These are phyloP conservation scores for Reutealis trisperma DNA, from an alignment of 345 rosid genomes.

Conservation along the genomic window DNA sequence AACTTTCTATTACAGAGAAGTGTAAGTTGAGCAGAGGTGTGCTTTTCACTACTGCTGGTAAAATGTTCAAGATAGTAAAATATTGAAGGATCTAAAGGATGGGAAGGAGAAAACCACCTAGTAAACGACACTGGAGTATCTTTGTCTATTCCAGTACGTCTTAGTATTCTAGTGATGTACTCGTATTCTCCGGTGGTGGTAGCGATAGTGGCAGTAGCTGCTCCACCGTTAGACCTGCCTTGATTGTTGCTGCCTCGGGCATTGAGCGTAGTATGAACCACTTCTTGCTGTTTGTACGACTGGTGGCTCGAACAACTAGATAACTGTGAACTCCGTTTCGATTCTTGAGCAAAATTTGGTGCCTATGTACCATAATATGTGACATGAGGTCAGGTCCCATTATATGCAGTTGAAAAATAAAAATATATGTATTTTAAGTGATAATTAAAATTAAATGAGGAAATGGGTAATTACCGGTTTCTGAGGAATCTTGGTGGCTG, in stretches of 20 bases:
- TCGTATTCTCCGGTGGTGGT: conserved; percentile 30
- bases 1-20: conserved; percentile 65
- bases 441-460: neutral
- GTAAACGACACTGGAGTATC: conserved; percentile 48
- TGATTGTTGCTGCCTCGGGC: conserved; percentile 27
- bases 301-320: conserved; percentile 60
- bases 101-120: conserved; percentile 65
- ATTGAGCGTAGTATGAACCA: conserved; percentile 20
- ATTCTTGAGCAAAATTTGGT: conserved; percentile 28
- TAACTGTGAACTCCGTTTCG: conserved; percentile 55
- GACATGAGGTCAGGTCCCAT: neutral
- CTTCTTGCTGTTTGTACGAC: conserved; percentile 38
- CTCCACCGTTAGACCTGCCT: conserved; percentile 26
- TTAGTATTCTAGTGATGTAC: conserved; percentile 59
- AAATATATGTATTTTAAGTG: no score
- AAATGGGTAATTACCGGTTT: conserved; percentile 48
- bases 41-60: neutral
- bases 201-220: conserved; percentile 14
- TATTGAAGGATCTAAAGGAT: conserved; percentile 67
- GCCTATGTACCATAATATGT: conserved; percentile 20
- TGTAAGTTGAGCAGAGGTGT: conserved; percentile 23
- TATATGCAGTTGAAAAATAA: neutral
- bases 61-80: conserved; percentile 60
- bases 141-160: conserved; percentile 52
- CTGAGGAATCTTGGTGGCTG: conserved; percentile 48